Conservation (phyloP, 1,284 basidiomycete genomes). For the Marasmius tenuissimus region DNA sequence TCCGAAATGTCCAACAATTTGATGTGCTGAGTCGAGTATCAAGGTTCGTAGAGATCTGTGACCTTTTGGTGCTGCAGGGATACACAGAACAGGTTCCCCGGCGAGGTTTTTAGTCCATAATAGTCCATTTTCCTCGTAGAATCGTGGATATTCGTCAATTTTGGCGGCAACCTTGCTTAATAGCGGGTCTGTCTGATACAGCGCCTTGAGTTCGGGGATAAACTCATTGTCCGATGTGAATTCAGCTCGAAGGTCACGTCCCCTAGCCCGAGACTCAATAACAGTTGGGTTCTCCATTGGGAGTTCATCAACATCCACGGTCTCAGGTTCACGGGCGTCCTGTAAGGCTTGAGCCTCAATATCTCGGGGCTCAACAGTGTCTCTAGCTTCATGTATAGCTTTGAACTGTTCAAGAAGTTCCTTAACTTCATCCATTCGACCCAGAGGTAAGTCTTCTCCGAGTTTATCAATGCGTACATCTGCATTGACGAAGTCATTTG, state of each 20-base stretch:
- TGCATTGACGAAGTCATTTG: no score
- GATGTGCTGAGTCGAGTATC: constrained; percentile 24
- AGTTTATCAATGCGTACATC: not conserved
- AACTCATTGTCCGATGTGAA: not conserved
- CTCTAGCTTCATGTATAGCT: not conserved
- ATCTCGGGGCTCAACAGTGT: not conserved
- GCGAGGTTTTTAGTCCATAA: constrained; percentile 3
- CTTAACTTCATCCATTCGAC: not conserved
- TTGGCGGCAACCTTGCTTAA: not conserved
- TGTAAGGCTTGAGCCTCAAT: not conserved
- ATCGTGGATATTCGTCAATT: not conserved
- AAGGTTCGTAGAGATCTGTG: constrained; percentile 15
- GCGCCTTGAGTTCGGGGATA: not conserved
- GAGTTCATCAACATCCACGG: not conserved
- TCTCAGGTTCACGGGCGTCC: not conserved
- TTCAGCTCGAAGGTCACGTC: not conserved
- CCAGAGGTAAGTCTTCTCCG: constrained; percentile 9
- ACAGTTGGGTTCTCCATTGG: not conserved
- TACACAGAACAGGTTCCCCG: constrained; percentile 2
- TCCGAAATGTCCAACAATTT: constrained; percentile 25
- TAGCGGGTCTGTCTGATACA: not conserved
- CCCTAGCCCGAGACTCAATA: not conserved
- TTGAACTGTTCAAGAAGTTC: not conserved
- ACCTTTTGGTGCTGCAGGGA: not conserved
- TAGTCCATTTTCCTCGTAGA: not conserved